Percentiles rank a stretch among this genome's conserved stretches.
Conservation (phyloP, 2,329 filamentous ascomycete species). For the Ramichloridium luteum region DNA sequence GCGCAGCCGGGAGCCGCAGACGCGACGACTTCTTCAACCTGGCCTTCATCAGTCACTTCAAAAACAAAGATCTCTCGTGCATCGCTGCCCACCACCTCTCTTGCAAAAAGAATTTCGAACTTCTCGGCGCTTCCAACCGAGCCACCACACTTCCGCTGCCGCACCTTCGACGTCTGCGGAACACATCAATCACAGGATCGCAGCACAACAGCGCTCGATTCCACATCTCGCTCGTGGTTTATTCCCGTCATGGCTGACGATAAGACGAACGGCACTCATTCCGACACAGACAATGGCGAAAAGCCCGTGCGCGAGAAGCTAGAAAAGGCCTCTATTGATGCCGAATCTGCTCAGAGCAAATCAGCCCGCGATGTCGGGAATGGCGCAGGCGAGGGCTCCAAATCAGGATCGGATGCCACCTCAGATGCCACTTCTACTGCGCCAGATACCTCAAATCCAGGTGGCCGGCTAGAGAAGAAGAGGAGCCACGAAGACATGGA, state of each 20-base stretch:
- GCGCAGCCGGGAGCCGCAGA: too few relatives aligned
- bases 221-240: too few relatives aligned
- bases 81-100: too few relatives aligned
- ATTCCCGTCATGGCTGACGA: conserved; percentile 20
- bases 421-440: conserved; percentile 4
- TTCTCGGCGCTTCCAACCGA: too few relatives aligned
- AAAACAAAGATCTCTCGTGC: too few relatives aligned
- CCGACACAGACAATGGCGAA: conserved; percentile 39
- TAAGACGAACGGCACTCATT: conserved; percentile 13
- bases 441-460: conserved; percentile 5
- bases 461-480: conserved; percentile 29
- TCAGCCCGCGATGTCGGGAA: conserved; percentile 1
- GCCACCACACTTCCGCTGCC: too few relatives aligned
- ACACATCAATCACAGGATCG: too few relatives aligned
- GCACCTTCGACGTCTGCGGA: too few relatives aligned
- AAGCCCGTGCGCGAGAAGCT: conserved; percentile 49
- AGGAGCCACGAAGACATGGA: conserved; percentile 35
- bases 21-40: too few relatives aligned
- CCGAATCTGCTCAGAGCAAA: conserved; percentile 1
- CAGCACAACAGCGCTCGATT: too few relatives aligned
- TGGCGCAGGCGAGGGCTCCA: conserved; percentile 15
- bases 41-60: too few relatives aligned
- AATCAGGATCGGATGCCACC: conserved; percentile 7
- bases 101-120: too few relatives aligned
- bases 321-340: conserved; percentile 47